Conservation (phyloP, 1,284 basidiomycete species). For the Leccinum fallax region DNA sequence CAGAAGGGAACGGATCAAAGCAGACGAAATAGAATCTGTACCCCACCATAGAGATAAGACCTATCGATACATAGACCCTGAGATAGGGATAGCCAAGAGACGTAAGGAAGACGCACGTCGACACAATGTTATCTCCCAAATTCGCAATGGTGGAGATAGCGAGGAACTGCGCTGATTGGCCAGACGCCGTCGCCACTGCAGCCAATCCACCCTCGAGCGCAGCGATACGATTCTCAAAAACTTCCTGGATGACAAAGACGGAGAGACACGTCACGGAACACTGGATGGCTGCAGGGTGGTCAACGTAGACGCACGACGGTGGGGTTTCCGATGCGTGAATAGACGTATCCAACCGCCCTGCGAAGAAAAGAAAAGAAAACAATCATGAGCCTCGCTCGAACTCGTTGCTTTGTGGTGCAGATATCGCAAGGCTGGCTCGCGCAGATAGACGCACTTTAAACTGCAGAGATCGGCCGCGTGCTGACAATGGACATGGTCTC, state of each 20-base stretch:
- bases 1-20: conserved; percentile 24
- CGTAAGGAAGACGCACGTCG: conserved; percentile 48
- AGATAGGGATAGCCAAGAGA: neutral
- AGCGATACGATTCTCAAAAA: conserved; percentile 85
- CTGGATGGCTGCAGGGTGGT: neutral
- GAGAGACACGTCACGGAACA: neutral
- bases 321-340: conserved; percentile 82
- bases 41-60: conserved; percentile 67
- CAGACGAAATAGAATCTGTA: conserved; percentile 40
- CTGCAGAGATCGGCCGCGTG: conserved; percentile 83
- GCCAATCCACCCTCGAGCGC: conserved; percentile 83
- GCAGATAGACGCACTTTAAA: conserved; percentile 47
- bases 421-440: no score
- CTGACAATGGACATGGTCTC: conserved; percentile 23
- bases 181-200: conserved; percentile 79
- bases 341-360: conserved; percentile 72
- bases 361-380: neutral
- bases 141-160: conserved; percentile 67
- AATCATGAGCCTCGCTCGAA: conserved; percentile 3
- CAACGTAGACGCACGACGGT: conserved; percentile 61
- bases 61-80: conserved; percentile 28
- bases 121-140: conserved; percentile 82
- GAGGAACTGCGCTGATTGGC: conserved; percentile 84
- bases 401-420: neutral
- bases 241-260: conserved; percentile 47